Conservation (phyloP, 148 eudicot species). For the Simmondsia chinensis region DNA sequence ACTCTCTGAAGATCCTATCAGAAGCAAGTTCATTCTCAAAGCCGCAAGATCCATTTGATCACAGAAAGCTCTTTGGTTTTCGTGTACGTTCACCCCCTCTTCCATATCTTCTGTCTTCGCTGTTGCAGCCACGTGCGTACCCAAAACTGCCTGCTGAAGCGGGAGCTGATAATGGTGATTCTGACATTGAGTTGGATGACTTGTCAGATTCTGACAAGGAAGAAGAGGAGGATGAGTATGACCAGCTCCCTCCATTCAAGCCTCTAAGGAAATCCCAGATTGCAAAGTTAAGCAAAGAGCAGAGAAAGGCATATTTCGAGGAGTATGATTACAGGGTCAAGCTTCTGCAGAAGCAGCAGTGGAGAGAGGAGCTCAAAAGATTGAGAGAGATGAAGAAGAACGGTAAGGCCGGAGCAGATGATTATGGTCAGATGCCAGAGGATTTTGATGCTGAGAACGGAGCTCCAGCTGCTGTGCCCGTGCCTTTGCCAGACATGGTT, state of each 20-base stretch:
- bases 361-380: slow-evolving; percentile 85
- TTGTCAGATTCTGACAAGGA: slow-evolving; percentile 76
- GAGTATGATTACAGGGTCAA: slow-evolving; percentile 92
- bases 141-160: slow-evolving; percentile 84
- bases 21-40: slow-evolving; percentile 65
- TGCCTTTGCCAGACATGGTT: slow-evolving; percentile 93
- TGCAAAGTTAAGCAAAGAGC: slow-evolving; percentile 65
- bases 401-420: slow-evolving; percentile 31
- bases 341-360: slow-evolving; percentile 91
- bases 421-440: slow-evolving; percentile 34
- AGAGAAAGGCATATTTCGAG: slow-evolving; percentile 81
- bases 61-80: slow-evolving; percentile 75
- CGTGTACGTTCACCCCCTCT: slow-evolving; percentile 81
- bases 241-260: slow-evolving; percentile 93
- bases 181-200: slow-evolving; percentile 76
- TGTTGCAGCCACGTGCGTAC: slow-evolving; percentile 82
- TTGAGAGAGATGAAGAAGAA: slow-evolving; percentile 65
- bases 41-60: slow-evolving; percentile 69
- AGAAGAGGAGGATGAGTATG: slow-evolving; percentile 86
- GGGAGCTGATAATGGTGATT: slow-evolving; percentile 73
- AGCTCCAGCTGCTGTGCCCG: slow-evolving; percentile 72
- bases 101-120: slow-evolving; percentile 70
- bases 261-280: slow-evolving; percentile 77
- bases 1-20: slow-evolving; percentile 77
- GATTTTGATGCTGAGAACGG: slow-evolving; percentile 52